A percentile compares a stretch with the other conserved stretches of the same genome.
These are phyloP conservation scores for Pleurotus tuber-regium DNA, from an alignment of 768 basidiomycete species.

Conservation along the genomic window DNA sequence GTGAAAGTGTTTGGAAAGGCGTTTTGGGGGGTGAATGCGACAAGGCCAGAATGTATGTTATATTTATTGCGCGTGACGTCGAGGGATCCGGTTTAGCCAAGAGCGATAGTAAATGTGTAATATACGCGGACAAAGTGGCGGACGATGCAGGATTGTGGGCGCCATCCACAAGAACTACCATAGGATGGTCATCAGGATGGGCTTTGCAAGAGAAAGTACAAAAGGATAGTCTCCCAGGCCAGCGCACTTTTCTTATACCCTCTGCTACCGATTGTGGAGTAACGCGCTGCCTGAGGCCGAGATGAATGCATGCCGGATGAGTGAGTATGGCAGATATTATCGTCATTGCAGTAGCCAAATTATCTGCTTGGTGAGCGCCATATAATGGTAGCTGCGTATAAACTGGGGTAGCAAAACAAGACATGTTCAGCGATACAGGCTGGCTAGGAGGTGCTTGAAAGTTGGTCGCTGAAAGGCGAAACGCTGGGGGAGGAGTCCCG, in stretches of 20 bases:
- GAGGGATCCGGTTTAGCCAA: conserved; percentile 3
- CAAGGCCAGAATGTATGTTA: conserved; percentile 77
- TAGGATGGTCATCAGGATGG: conserved; percentile 6
- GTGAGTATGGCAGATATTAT: conserved; percentile 57
- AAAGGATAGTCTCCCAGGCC: conserved; percentile 87
- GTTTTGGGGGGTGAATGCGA: conserved; percentile 89
- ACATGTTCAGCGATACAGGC: conserved; percentile 39
- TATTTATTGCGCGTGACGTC: conserved; percentile 23
- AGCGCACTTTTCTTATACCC: conserved; percentile 62
- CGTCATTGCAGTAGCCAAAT: conserved; percentile 68
- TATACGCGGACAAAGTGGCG: conserved; percentile 60
- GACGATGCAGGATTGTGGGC: conserved; percentile 91
- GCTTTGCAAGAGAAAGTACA: conserved; percentile 24
- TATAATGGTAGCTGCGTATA: conserved; percentile 58
- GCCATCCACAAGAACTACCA: conserved; percentile 78
- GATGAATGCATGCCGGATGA: conserved; percentile 29
- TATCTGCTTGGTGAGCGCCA: conserved; percentile 84
- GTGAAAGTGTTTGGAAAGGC: conserved; percentile 65
- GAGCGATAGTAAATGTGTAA: conserved; percentile 36
- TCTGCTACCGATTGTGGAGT: conserved; percentile 43
- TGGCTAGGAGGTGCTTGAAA: conserved; percentile 37
- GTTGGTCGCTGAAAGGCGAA: conserved; percentile 29
- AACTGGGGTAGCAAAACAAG: conserved; percentile 44
- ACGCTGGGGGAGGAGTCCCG: conserved; percentile 25
- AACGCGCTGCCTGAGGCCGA: conserved; percentile 32